Evolutionary conservation across 306 rosid genomes (phyloP).

Genomic region (Pyrus pyrifolia): DNA sequence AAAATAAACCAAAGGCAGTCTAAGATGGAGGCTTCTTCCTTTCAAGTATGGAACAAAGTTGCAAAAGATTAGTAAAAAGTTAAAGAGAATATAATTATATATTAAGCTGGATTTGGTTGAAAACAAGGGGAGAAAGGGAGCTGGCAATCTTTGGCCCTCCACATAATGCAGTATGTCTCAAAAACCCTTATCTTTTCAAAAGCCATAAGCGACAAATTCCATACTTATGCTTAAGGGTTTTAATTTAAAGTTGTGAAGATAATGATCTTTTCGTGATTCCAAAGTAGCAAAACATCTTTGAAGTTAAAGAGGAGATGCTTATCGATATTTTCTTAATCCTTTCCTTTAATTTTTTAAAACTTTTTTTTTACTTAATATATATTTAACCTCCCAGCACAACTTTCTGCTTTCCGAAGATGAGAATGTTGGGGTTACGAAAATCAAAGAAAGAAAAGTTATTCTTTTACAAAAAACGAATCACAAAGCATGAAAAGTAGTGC

Average conservation of each 20-base stretch:
- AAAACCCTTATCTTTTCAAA: conserved; percentile 54
- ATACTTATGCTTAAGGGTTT: conserved; percentile 65
- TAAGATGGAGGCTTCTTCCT: conserved; percentile 44
- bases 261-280: conserved; percentile 82
- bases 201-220: conserved; percentile 76
- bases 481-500: conserved; percentile 88
- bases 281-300: conserved; percentile 73
- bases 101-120: conserved; percentile 20
- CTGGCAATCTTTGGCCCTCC: conserved; percentile 30
- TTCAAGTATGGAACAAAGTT: conserved; percentile 29
- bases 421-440: conserved; percentile 82
- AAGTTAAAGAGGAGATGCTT: conserved; percentile 72
- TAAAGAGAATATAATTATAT: conserved; percentile 23
- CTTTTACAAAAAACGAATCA: conserved; percentile 65
- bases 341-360: conserved; percentile 1
- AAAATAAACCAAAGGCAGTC: conserved; percentile 10
- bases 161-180: conserved; percentile 34
- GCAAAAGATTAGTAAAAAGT: conserved; percentile 24
- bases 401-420: conserved; percentile 70
- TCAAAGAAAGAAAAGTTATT: conserved; percentile 72
- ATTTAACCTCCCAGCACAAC: conserved; percentile 47
- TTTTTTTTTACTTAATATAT: conserved; percentile 23
- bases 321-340: conserved; percentile 41
- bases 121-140: conserved; percentile 17
- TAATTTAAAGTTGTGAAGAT: conserved; percentile 58